Percentiles rank a stretch among this genome's conserved stretches.
Evolutionary conservation across 164 flowering plant species (phyloP).

Genomic region (Annona squamosa): DNA sequence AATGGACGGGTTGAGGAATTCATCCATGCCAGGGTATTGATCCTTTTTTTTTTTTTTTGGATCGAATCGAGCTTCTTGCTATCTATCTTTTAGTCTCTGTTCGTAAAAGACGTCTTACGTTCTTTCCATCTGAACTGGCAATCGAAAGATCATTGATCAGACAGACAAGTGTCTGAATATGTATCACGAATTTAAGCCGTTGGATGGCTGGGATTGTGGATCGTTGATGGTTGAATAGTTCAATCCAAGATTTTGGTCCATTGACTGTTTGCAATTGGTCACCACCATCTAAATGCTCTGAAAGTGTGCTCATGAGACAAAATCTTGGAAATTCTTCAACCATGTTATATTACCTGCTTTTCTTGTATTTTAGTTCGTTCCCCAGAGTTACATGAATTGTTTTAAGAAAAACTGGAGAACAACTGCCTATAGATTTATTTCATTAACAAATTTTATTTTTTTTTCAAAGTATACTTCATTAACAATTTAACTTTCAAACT

Average conservation of each 20-base stretch:
- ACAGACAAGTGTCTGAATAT: not conserved
- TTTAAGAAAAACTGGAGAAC: not conserved
- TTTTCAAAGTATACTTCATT: no score
- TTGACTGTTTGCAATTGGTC: not conserved
- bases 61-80: no score
- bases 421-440: no score
- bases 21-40: conserved; percentile 67
- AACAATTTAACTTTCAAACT: not conserved
- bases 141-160: not conserved
- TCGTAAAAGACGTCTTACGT: not conserved
- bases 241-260: not conserved
- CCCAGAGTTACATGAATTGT: not conserved
- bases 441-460: no score
- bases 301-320: not conserved
- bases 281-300: not conserved
- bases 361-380: not conserved
- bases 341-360: not conserved
- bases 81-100: no score
- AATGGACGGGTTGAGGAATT: conserved; percentile 82
- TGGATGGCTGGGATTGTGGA: not conserved
- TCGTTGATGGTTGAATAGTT: not conserved
- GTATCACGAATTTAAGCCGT: not conserved
- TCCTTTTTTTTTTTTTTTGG: no score
- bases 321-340: no score
- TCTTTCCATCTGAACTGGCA: not conserved